Evolutionary conservation across 176 grass and related monocot species (phyloP).

Genomic region (Oryza glaberrima): DNA sequence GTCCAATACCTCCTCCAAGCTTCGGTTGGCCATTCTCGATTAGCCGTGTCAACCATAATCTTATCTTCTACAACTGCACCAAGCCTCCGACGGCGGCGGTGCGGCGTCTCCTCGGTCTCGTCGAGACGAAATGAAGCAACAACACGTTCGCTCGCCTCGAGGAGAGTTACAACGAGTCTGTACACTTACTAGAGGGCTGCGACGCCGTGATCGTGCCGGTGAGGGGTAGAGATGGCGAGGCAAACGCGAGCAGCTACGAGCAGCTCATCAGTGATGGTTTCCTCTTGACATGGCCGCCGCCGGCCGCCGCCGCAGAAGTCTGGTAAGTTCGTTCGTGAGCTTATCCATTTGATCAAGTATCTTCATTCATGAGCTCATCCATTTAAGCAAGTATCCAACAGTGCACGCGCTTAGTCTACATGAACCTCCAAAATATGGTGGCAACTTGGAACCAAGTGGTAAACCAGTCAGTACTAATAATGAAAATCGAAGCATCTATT

Average conservation of each 20-base stretch:
- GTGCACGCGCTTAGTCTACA: no score
- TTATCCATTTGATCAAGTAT: neutral
- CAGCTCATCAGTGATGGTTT: conserved; percentile 42
- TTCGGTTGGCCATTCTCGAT: conserved; percentile 13
- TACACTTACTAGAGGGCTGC: neutral
- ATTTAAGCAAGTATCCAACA: no score
- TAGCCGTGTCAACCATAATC: conserved; percentile 6
- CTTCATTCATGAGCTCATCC: no score
- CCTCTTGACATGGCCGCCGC: conserved; percentile 17
- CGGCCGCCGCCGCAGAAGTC: neutral
- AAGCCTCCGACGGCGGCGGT: no score
- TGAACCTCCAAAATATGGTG: no score
- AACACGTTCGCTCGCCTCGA: neutral
- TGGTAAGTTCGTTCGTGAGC: neutral
- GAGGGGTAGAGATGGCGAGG: neutral
- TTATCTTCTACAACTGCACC: conserved; percentile 24
- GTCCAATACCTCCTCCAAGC: conserved; percentile 23
- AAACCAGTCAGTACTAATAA: no score
- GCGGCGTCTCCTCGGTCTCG: neutral
- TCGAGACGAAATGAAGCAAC: neutral
- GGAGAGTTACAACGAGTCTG: neutral
- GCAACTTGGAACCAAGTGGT: no score
- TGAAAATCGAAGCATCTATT: no score
- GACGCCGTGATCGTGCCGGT: conserved; percentile 19
- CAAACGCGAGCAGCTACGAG: neutral